Evolutionary conservation across 2,329 filamentous ascomycete species (phyloP), one percentile per base, ranked within the genome.

Genomic region (Fusarium nygamai): DNA sequence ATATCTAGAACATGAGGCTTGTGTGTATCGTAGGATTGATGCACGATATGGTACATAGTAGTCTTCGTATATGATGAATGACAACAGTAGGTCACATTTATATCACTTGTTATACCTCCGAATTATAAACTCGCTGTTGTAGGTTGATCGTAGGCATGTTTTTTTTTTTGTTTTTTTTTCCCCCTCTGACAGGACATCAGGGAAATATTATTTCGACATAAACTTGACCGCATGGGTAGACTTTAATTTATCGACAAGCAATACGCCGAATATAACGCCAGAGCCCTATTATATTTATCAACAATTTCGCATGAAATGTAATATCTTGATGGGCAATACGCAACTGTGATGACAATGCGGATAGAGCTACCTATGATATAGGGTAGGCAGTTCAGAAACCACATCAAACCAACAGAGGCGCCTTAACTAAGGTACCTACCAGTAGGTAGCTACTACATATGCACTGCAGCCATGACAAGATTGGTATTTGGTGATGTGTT

Each of bases 1-100:
- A 56, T 51, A 29, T 57, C 62, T 56, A 41, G 51, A 38, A 58
- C 39, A 64, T 64, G 50, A 58, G 48, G 67, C 12, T 51, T 44
- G 51, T 20, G 31, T 44, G 48, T 57, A 64, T 24, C 62, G 43
- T 62, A 46, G 22, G 27, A 34, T 61, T 22, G 43, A 36, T 60
- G 14, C 43, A 46, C 33, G n/a, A 44, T 29, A 61, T 44, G 4
- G 22, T 44, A 44, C n/a, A 19, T 47, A 61, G 13, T 53, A 39
- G 27, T 36, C 47, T 19, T 31, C 36, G 9, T 33, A 27, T 27
- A 31, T 16, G 17, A n/a, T 29, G 43, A 48, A 24, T 20, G 20
- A 36, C 17, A 17, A 17, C n/a, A 29, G 20, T 19, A 57, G 12
- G 16, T 65, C 9, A 14, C n/a, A 16, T 44, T 24, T 31, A 19